A percentile compares a stretch with the other conserved stretches of the same genome.
Evolutionary conservation across 2,329 filamentous ascomycete genomes (phyloP).

Genomic region (Alternaria brassicae): DNA sequence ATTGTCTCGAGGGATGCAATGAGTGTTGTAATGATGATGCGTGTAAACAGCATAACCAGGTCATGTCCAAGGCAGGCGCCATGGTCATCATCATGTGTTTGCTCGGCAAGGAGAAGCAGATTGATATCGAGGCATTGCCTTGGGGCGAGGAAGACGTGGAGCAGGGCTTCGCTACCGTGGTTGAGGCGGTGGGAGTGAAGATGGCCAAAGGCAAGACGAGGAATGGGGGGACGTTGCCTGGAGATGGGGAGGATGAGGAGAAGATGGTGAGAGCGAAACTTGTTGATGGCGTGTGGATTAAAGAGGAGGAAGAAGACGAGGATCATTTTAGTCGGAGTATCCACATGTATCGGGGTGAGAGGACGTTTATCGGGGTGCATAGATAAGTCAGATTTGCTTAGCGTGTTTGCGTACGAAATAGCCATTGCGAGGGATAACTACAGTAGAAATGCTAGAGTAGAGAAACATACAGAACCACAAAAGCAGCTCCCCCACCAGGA

Average conservation of each 20-base stretch:
- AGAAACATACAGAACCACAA: neutral
- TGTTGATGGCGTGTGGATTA: slow-evolving; percentile 53
- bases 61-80: slow-evolving; percentile 91
- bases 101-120: slow-evolving; percentile 73
- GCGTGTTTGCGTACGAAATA: neutral
- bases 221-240: slow-evolving; percentile 26
- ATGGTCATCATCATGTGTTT: slow-evolving; percentile 80
- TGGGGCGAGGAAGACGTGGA: slow-evolving; percentile 79
- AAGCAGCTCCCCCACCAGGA: too few relatives aligned
- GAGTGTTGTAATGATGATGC: slow-evolving; percentile 88
- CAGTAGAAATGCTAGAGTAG: neutral
- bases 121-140: slow-evolving; percentile 83
- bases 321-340: slow-evolving; percentile 46
- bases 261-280: slow-evolving; percentile 53
- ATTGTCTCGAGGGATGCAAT: slow-evolving; percentile 80
- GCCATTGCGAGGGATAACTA: neutral
- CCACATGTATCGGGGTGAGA: slow-evolving; percentile 43
- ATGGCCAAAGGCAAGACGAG: slow-evolving; percentile 47
- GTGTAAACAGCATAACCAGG: slow-evolving; percentile 85
- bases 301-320: slow-evolving; percentile 44
- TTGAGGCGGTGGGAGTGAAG: slow-evolving; percentile 72
- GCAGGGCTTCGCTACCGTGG: slow-evolving; percentile 80
- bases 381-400: slow-evolving; percentile 2
- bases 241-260: slow-evolving; percentile 56
- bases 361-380: slow-evolving; percentile 47